These are phyloP conservation scores for Syzygium aromaticum DNA, from an alignment of 345 rosid genomes.

Conservation along the genomic window DNA sequence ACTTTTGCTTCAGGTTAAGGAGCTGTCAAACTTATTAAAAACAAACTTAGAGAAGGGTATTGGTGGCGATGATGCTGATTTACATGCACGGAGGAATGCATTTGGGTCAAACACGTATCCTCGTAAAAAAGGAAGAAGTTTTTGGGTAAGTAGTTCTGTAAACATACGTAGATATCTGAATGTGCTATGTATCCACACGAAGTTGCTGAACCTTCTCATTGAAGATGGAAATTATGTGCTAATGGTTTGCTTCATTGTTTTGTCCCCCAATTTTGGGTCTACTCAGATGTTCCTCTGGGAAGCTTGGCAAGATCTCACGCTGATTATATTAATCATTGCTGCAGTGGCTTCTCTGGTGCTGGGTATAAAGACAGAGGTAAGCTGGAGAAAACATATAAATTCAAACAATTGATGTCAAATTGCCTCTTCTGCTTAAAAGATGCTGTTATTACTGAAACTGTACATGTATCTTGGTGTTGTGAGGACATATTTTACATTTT, in stretches of 20 bases:
- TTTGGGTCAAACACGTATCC: slow-evolving; percentile 97
- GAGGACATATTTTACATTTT: not conserved
- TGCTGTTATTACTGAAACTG: not conserved
- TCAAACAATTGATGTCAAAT: not conserved
- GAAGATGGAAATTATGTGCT: not conserved
- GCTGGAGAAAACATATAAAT: not conserved
- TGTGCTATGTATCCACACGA: not conserved
- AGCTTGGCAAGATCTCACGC: slow-evolving; percentile 82
- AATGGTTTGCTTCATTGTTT: not conserved
- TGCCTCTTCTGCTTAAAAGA: not conserved
- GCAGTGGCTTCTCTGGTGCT: slow-evolving; percentile 79
- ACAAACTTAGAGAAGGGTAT: slow-evolving; percentile 75
- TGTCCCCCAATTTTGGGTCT: not conserved
- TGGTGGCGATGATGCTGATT: slow-evolving; percentile 59
- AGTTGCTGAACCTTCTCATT: not conserved
- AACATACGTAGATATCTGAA: not conserved
- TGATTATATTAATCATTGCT: slow-evolving; percentile 86
- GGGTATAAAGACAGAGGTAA: slow-evolving; percentile 96
- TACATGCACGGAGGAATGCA: slow-evolving; percentile 44
- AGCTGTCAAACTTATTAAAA: slow-evolving; percentile 51
- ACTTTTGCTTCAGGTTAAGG: slow-evolving; percentile 44
- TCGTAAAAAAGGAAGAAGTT: slow-evolving; percentile 77
- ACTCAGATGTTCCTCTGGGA: slow-evolving; percentile 78
- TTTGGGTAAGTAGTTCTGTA: slow-evolving; percentile 42
- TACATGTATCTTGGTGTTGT: not conserved